Conservation (phyloP, 1,284 basidiomycete species). For the Heterobasidion annosum region DNA sequence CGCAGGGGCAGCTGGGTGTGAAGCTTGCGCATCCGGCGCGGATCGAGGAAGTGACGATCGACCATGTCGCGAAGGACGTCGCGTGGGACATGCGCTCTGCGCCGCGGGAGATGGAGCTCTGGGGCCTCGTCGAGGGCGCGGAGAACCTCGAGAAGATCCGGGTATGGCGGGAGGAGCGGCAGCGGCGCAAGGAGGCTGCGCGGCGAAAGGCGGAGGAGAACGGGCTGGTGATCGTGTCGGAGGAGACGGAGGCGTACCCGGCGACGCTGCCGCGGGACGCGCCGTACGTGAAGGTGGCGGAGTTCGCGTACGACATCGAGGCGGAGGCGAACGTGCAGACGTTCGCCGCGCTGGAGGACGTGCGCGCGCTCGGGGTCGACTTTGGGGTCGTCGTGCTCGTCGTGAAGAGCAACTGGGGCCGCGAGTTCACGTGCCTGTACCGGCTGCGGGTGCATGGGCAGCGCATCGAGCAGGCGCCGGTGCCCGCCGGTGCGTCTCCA, state of each 20-base stretch:
- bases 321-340: conserved; percentile 72
- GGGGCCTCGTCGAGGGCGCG: conserved; percentile 75
- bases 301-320: conserved; percentile 75
- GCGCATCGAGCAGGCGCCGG: conserved; percentile 15
- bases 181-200: conserved; percentile 19
- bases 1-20: conserved; percentile 75
- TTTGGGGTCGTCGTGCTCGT: conserved; percentile 75
- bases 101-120: conserved; percentile 81
- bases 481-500: neutral
- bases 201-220: conserved; percentile 27
- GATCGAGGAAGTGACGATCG: conserved; percentile 77
- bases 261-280: conserved; percentile 40
- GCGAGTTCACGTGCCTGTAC: conserved; percentile 84
- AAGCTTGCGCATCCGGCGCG: conserved; percentile 61
- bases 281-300: conserved; percentile 66
- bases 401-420: conserved; percentile 84
- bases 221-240: conserved; percentile 22
- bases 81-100: conserved; percentile 75
- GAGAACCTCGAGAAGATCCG: conserved; percentile 58
- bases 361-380: conserved; percentile 64
- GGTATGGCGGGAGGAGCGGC: conserved; percentile 37
- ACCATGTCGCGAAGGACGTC: conserved; percentile 77
- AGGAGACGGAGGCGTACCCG: conserved; percentile 34
- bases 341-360: conserved; percentile 66
- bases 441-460: conserved; percentile 73